Conservation (phyloP, 2,329 filamentous ascomycete genomes). For the Piedraia hortae region DNA sequence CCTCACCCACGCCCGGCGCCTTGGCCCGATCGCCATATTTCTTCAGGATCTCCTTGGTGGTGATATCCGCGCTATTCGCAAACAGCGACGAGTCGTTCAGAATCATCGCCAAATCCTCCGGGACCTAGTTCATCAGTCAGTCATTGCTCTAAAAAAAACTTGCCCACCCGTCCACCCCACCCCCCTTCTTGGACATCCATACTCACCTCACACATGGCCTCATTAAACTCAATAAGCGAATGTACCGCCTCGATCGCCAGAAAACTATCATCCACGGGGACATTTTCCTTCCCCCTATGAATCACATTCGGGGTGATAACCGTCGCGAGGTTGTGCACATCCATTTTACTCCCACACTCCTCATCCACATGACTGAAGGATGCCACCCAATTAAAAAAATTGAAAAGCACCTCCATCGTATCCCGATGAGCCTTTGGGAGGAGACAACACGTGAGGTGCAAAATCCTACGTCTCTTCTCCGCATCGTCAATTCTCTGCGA, state of each 20-base stretch:
- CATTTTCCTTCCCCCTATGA: constrained; percentile 17
- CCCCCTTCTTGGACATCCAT: background rate
- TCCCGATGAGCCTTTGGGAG: constrained; percentile 81
- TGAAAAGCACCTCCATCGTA: constrained; percentile 81
- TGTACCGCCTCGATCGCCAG: constrained; percentile 81
- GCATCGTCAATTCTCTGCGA: constrained; percentile 64
- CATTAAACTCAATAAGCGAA: constrained; percentile 71
- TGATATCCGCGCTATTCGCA: constrained; percentile 59
- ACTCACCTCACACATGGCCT: constrained; percentile 88
- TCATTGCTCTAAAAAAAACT: too few relatives aligned
- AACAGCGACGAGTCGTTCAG: constrained; percentile 63
- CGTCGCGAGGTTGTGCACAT: constrained; percentile 86
- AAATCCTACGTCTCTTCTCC: constrained; percentile 53
- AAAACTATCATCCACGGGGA: constrained; percentile 50
- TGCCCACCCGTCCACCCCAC: constrained; percentile 1
- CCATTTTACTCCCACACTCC: constrained; percentile 95
- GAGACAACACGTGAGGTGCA: constrained; percentile 78
- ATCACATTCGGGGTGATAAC: constrained; percentile 91
- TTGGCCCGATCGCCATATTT: constrained; percentile 63
- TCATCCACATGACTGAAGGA: constrained; percentile 95
- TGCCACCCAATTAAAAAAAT: constrained; percentile 88
- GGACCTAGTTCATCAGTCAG: too few relatives aligned
- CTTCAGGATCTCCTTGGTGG: constrained; percentile 89
- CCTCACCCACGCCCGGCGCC: constrained; percentile 22
- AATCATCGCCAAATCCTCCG: constrained; percentile 67